Conservation (phyloP, 2,329 filamentous ascomycete species). For the Elsinoe batatas region DNA sequence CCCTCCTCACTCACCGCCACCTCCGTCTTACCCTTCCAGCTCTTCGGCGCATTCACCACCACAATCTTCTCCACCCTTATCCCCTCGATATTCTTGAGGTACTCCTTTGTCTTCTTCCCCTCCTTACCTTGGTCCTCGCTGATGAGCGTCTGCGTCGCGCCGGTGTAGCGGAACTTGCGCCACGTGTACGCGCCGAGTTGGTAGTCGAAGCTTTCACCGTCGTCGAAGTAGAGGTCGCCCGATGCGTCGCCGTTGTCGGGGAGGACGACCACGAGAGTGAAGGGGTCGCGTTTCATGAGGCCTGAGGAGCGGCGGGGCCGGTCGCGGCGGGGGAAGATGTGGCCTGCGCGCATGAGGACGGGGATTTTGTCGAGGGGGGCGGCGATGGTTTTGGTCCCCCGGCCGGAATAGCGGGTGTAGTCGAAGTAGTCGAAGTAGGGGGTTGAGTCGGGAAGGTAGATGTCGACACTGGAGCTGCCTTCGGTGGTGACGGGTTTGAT, state of each 20-base stretch:
- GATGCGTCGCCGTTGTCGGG: slow-evolving; percentile 60
- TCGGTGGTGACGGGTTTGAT: slow-evolving; percentile 81
- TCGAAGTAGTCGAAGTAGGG: slow-evolving; percentile 95
- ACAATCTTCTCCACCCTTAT: slow-evolving; percentile 79
- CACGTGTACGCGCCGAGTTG: slow-evolving; percentile 80
- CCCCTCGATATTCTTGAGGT: slow-evolving; percentile 66
- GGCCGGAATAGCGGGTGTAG: slow-evolving; percentile 63
- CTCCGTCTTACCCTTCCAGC: slow-evolving; percentile 57
- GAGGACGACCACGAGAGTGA: slow-evolving; percentile 75
- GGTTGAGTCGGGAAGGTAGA: slow-evolving; percentile 83
- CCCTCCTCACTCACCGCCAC: slow-evolving; percentile 55
- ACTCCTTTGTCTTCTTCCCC: slow-evolving; percentile 57
- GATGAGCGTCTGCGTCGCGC: slow-evolving; percentile 46
- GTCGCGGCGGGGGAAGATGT: slow-evolving; percentile 85
- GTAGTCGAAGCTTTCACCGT: slow-evolving; percentile 87
- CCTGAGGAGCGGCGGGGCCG: slow-evolving; percentile 73
- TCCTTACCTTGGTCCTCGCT: slow-evolving; percentile 55
- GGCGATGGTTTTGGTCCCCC: slow-evolving; percentile 61
- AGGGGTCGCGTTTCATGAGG: slow-evolving; percentile 89
- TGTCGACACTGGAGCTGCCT: slow-evolving; percentile 59
- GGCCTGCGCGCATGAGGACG: slow-evolving; percentile 82
- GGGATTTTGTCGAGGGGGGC: slow-evolving; percentile 82
- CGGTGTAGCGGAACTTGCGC: slow-evolving; percentile 61
- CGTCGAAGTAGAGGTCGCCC: slow-evolving; percentile 81
- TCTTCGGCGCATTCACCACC: slow-evolving; percentile 64